Evolutionary conservation across 1,139 yeast species (phyloP), one percentile per base, ranked within the genome.

Genomic region (Geotrichum candidum): DNA sequence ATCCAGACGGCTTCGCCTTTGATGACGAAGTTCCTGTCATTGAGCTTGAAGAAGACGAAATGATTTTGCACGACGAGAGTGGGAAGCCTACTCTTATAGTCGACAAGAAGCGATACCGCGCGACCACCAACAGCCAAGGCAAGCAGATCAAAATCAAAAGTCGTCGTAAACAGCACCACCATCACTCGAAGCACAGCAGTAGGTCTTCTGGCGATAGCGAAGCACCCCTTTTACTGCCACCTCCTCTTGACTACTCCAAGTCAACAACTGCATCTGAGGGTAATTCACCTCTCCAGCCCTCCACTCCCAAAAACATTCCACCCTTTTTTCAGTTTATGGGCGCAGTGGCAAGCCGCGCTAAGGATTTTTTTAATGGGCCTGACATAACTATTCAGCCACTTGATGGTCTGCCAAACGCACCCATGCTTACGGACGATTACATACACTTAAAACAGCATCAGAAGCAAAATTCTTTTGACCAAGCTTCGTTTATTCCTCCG

Each of bases 1-100:
- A 41, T n/a, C 46, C 46, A 18, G 56, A 52, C 27, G 59, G 59
- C 22, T 59, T 48, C 51, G 62, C 54, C 48, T 55, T 58, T 7
- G 62, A 59, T 31, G 57, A 56, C 29, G 62, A 59, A 25, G 59
- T 55, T 15, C 62, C 62, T 23, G 45, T 55, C 25, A 50, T 59
- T 15, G 59, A 59, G 35, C 55, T 51, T 2, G 50, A 50, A 33
- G 56, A 59, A 29, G 54, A 59, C 38, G 56, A 59, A 53, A 13
- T 27, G 13, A 50, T 50, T n/a, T 15, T 50, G 29, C 52, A 50
- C 18, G 52, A 50, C 29, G 10, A 15, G n/a, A 50, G 22, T 25
- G 52, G 52, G 0, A 50, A 50, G 7, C 52, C 52, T 3, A 25
- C 33, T 11, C 31, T 27, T 11, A 29, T 50, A n/a, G 52, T 50